These are phyloP conservation scores for Quercus glauca DNA, from an alignment of 306 rosid genomes.

Conservation along the genomic window DNA sequence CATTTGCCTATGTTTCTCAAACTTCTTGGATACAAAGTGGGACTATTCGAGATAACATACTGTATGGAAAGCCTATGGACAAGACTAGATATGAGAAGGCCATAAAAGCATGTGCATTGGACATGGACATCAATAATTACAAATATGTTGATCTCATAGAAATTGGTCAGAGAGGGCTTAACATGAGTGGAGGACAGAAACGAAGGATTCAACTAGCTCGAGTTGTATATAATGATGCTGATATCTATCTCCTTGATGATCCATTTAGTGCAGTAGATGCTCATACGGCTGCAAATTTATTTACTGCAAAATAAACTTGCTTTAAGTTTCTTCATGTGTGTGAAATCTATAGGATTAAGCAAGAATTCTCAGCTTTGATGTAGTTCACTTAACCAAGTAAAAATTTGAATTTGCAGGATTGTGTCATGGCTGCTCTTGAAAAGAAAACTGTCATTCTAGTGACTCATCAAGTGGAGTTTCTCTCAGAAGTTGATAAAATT, in stretches of 20 bases:
- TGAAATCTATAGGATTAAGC: too few relatives aligned
- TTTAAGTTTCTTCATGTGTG: not conserved
- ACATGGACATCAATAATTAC: constrained; percentile 38
- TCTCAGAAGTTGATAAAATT: constrained; percentile 41
- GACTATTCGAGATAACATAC: constrained; percentile 54
- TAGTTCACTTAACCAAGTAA: not conserved
- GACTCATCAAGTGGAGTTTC: constrained; percentile 63
- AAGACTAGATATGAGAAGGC: constrained; percentile 32
- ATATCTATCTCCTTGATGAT: constrained; percentile 54
- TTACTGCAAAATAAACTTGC: constrained; percentile 25
- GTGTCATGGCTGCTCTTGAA: constrained; percentile 42
- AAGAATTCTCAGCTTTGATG: too few relatives aligned
- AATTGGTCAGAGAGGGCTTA: constrained; percentile 61
- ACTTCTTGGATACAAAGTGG: constrained; percentile 61
- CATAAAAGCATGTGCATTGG: constrained; percentile 47
- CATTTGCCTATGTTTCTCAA: constrained; percentile 54
- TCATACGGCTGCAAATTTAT: constrained; percentile 46
- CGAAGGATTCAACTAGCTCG: constrained; percentile 57
- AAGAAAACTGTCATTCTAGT: constrained; percentile 50
- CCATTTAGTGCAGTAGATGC: constrained; percentile 67
- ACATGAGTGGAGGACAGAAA: constrained; percentile 66
- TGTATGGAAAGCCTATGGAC: constrained; percentile 48
- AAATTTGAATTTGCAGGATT: constrained; percentile 35
- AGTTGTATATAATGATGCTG: constrained; percentile 52
- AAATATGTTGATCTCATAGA: constrained; percentile 54